Evolutionary conservation across 805 yeast genomes (phyloP).

Genomic region (Ogataea haglerorum): DNA sequence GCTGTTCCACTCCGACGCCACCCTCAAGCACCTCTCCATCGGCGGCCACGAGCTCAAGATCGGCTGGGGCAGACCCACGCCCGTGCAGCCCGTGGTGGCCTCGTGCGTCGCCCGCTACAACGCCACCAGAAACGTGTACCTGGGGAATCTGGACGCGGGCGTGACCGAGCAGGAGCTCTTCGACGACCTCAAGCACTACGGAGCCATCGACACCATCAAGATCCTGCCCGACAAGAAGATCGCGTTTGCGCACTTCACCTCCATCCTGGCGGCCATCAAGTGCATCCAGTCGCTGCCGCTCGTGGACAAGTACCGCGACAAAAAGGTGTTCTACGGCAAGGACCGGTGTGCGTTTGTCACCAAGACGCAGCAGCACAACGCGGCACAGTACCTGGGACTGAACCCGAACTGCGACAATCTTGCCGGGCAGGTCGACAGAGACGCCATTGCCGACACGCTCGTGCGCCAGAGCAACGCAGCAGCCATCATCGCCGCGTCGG

Average conservation of each 20-base stretch:
- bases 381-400: conserved; percentile 89
- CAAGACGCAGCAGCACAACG: conserved; percentile 94
- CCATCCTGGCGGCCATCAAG: conserved; percentile 80
- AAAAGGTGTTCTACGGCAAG: conserved; percentile 86
- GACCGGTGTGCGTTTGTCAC: conserved; percentile 94
- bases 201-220: conserved; percentile 82
- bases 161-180: conserved; percentile 63
- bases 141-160: conserved; percentile 67
- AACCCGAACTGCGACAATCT: conserved; percentile 86
- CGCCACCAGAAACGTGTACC: conserved; percentile 91
- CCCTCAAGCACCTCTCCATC: conserved; percentile 75
- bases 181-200: conserved; percentile 67
- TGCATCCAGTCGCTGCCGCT: conserved; percentile 75
- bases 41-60: conserved; percentile 78
- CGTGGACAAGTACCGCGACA: conserved; percentile 64
- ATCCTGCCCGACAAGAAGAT: conserved; percentile 76
- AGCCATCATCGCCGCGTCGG: conserved; percentile 92
- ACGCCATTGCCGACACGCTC: conserved; percentile 65
- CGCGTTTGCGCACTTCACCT: conserved; percentile 87
- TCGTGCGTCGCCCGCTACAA: conserved; percentile 78
- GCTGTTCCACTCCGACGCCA: conserved; percentile 90
- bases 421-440: conserved; percentile 55
- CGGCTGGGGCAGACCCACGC: conserved; percentile 89
- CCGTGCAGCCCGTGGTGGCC: conserved; percentile 69
- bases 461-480: conserved; percentile 96